These are phyloP conservation scores for Oryza longistaminata DNA, from an alignment of 176 grass and related monocot genomes.

Conservation along the genomic window DNA sequence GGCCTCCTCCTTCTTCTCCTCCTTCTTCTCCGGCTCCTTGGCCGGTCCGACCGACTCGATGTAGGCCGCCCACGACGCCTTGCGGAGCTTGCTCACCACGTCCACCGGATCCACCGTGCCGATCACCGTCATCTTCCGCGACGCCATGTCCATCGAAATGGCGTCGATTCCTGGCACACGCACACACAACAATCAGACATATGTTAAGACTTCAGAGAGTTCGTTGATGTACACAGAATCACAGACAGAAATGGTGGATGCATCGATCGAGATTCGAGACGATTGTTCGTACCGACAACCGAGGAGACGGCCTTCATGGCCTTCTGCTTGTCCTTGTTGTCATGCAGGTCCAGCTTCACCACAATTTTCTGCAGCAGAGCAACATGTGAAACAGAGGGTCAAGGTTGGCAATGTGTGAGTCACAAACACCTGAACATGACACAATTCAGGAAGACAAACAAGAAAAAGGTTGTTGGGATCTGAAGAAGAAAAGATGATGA, in stretches of 20 bases:
- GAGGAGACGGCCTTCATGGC: slow-evolving; percentile 81
- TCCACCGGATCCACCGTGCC: slow-evolving; percentile 70
- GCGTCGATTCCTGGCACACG: slow-evolving; percentile 65
- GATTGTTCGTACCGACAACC: slow-evolving; percentile 49
- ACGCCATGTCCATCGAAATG: slow-evolving; percentile 63
- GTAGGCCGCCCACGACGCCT: slow-evolving; percentile 51
- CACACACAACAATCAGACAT: background rate
- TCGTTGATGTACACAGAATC: background rate
- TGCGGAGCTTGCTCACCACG: slow-evolving; percentile 79
- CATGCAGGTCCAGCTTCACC: slow-evolving; percentile 73
- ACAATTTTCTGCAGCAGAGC: slow-evolving; percentile 65
- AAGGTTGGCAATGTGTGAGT: background rate
- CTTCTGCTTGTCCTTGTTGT: slow-evolving; percentile 94
- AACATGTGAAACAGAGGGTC: background rate
- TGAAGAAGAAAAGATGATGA: slow-evolving; percentile 9
- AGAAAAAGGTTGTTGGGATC: background rate
- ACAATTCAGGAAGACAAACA: too few relatives aligned
- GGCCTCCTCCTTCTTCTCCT: slow-evolving; percentile 23
- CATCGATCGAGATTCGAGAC: background rate
- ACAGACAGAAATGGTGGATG: background rate
- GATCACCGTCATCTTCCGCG: slow-evolving; percentile 79
- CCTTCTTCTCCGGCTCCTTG: slow-evolving; percentile 70
- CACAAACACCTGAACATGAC: background rate
- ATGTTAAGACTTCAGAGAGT: background rate
- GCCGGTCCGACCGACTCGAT: slow-evolving; percentile 69